phyloP scores from a whole-genome alignment of 2,329 filamentous ascomycete genomes.

The Penicillium sp. region DNA sequence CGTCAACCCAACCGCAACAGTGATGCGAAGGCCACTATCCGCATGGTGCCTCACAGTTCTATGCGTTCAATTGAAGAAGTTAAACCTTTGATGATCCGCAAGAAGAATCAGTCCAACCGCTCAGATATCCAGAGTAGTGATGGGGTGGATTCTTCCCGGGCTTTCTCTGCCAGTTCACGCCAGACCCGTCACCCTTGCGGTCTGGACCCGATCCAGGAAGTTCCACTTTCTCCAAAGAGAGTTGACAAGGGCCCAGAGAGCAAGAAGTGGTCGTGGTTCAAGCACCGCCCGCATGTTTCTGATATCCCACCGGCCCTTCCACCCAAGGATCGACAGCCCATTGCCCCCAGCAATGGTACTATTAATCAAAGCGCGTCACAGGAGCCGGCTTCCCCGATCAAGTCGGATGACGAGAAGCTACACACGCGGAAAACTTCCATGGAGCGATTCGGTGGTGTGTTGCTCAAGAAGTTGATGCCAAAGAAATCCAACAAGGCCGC shows the following conservation, averaged over 20 bases:
- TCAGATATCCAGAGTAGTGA: slow-evolving; percentile 4
- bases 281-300: slow-evolving; percentile 31
- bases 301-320: slow-evolving; percentile 21
- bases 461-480: slow-evolving; percentile 55
- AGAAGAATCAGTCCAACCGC: slow-evolving; percentile 31
- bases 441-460: slow-evolving; percentile 41
- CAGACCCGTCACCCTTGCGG: slow-evolving; percentile 28
- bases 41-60: slow-evolving; percentile 56
- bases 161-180: slow-evolving; percentile 26
- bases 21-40: slow-evolving; percentile 50
- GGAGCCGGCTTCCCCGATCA: slow-evolving; percentile 1
- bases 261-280: slow-evolving; percentile 51
- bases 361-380: slow-evolving; percentile 27
- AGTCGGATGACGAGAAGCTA: slow-evolving; percentile 4
- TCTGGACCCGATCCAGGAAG: slow-evolving; percentile 47
- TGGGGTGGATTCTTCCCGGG: slow-evolving; percentile 1
- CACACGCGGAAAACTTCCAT: slow-evolving; percentile 22
- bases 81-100: slow-evolving; percentile 56
- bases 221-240: slow-evolving; percentile 35
- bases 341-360: slow-evolving; percentile 27
- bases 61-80: slow-evolving; percentile 44
- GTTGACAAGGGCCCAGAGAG: slow-evolving; percentile 27
- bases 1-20: slow-evolving; percentile 1
- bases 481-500: slow-evolving; percentile 43
- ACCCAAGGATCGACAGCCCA: slow-evolving; percentile 24